A percentile compares a stretch with the other conserved stretches of the same genome.
phyloP scores from a whole-genome alignment of 1,284 basidiomycete genomes.

The Vanrija pseudolonga region DNA sequence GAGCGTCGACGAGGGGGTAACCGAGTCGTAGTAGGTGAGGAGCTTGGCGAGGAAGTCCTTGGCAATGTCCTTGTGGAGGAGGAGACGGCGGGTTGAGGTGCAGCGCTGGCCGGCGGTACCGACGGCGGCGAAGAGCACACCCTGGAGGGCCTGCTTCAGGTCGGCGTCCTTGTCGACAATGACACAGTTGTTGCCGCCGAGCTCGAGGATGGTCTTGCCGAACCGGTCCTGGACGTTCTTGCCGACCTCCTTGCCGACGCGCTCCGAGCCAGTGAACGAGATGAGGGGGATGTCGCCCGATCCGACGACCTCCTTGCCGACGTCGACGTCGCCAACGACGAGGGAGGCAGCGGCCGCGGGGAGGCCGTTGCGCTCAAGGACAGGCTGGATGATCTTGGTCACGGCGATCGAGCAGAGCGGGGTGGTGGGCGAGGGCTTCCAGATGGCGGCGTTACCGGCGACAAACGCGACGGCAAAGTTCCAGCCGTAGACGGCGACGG shows the following conservation, averaged over 20 bases:
- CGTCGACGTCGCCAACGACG: slow-evolving; percentile 75
- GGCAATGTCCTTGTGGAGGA: slow-evolving; percentile 77
- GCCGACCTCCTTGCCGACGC: slow-evolving; percentile 80
- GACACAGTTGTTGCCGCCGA: slow-evolving; percentile 91
- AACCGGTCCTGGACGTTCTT: slow-evolving; percentile 63
- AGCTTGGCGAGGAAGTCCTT: slow-evolving; percentile 70
- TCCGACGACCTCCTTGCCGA: slow-evolving; percentile 72
- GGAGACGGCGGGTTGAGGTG: slow-evolving; percentile 85
- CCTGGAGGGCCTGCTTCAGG: slow-evolving; percentile 76
- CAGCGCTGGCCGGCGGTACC: slow-evolving; percentile 94
- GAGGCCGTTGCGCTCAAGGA: slow-evolving; percentile 75
- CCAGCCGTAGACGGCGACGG: slow-evolving; percentile 72
- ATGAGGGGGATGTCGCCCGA: slow-evolving; percentile 75
- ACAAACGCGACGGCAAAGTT: slow-evolving; percentile 52
- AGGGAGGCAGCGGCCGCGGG: slow-evolving; percentile 78
- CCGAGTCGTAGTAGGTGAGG: slow-evolving; percentile 61
- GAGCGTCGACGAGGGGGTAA: slow-evolving; percentile 50
- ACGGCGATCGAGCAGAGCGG: slow-evolving; percentile 75
- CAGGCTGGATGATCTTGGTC: slow-evolving; percentile 73
- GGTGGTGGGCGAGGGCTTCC: slow-evolving; percentile 90
- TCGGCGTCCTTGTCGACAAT: slow-evolving; percentile 92
- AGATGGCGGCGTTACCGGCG: slow-evolving; percentile 62
- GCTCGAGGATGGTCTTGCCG: slow-evolving; percentile 66
- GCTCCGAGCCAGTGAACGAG: slow-evolving; percentile 91
- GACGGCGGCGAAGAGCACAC: slow-evolving; percentile 83